phyloP scores from a whole-genome alignment of 306 rosid genomes.

The Macrotyloma uniflorum region DNA sequence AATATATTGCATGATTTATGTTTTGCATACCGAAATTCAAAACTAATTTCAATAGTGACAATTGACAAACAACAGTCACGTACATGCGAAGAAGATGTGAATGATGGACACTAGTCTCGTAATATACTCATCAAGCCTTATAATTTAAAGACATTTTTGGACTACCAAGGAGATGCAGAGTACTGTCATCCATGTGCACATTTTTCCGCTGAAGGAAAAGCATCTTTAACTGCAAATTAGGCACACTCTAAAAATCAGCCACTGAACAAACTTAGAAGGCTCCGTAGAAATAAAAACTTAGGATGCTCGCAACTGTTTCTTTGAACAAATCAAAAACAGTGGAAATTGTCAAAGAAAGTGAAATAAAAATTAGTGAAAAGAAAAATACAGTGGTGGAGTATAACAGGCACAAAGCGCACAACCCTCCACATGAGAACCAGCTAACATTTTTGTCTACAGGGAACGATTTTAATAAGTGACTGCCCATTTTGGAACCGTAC shows the following conservation, averaged over 20 bases:
- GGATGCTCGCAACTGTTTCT: slow-evolving; percentile 37
- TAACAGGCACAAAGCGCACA: neutral
- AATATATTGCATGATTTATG: neutral
- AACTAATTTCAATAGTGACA: slow-evolving; percentile 27
- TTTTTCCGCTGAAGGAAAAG: slow-evolving; percentile 32
- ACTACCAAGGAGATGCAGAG: slow-evolving; percentile 40
- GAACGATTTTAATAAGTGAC: slow-evolving; percentile 40
- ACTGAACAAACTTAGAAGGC: slow-evolving; percentile 1
- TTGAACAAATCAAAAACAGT: slow-evolving; percentile 34
- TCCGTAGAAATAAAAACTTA: slow-evolving; percentile 21
- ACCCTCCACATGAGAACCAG: slow-evolving; percentile 63
- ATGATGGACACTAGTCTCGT: slow-evolving; percentile 11
- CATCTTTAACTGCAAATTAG: slow-evolving; percentile 44
- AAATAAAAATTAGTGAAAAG: neutral
- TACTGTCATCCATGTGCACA: slow-evolving; percentile 44
- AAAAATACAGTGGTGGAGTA: neutral
- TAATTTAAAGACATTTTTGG: slow-evolving; percentile 36
- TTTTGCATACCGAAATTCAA: neutral
- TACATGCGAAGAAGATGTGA: slow-evolving; percentile 33
- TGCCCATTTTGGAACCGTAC: slow-evolving; percentile 52
- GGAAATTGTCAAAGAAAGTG: neutral
- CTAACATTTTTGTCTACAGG: slow-evolving; percentile 50
- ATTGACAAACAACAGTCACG: slow-evolving; percentile 40
- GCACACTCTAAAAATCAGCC: slow-evolving; percentile 24
- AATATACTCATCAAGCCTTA: slow-evolving; percentile 1